Conservation (phyloP, 2,329 filamentous ascomycete genomes). For the Pestalotiopsis fici region DNA sequence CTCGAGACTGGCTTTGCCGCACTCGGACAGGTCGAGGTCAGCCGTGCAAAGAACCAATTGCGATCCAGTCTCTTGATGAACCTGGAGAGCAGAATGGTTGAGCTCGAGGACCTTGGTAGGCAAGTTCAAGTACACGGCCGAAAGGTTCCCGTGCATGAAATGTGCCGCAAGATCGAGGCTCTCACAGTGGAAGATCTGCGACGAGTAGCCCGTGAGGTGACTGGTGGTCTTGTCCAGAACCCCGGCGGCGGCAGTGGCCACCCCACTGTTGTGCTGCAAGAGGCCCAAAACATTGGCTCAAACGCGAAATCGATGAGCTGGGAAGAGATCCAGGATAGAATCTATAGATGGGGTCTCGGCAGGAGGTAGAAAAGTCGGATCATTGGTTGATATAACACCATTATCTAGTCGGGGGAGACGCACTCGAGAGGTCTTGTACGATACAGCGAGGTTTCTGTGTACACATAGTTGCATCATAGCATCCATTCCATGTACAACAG, state of each 20-base stretch:
- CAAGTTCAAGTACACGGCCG: constrained; percentile 96
- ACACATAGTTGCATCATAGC: not conserved
- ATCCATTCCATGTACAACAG: not conserved
- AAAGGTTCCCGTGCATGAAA: constrained; percentile 89
- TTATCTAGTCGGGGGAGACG: not conserved
- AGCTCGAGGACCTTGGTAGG: constrained; percentile 90
- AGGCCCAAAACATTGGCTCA: constrained; percentile 75
- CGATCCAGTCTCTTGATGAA: constrained; percentile 93
- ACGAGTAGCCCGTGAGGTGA: constrained; percentile 76
- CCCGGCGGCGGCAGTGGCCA: constrained; percentile 77
- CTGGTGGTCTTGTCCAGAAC: constrained; percentile 77
- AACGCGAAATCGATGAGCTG: constrained; percentile 72
- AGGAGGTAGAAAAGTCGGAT: constrained; percentile 36
- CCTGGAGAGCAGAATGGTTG: constrained; percentile 94
- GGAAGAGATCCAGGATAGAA: constrained; percentile 87
- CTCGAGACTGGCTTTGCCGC: constrained; percentile 73
- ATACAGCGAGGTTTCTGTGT: not conserved
- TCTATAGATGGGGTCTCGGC: constrained; percentile 82
- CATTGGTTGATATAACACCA: not conserved
- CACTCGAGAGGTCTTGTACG: not conserved
- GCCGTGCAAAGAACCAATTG: constrained; percentile 95
- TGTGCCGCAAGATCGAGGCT: constrained; percentile 84
- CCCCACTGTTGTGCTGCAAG: constrained; percentile 92
- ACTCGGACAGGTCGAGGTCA: constrained; percentile 76
- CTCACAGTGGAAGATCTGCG: constrained; percentile 80